These are phyloP conservation scores for Senna tora DNA, from an alignment of 306 rosid species.

Conservation along the genomic window DNA sequence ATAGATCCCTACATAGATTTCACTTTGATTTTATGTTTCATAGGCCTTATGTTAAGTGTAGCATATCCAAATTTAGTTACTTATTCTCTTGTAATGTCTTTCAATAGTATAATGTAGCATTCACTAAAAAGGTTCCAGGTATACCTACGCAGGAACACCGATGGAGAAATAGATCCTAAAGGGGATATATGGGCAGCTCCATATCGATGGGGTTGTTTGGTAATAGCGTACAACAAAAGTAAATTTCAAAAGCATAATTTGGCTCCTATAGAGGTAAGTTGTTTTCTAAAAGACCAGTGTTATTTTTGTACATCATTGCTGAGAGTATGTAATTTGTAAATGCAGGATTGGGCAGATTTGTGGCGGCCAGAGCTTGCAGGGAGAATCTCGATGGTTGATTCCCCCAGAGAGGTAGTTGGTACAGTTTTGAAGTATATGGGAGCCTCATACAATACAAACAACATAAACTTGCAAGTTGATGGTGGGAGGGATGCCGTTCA, in stretches of 20 bases:
- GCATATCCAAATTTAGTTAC: constrained; percentile 27
- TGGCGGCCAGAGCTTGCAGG: constrained; percentile 96
- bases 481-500: constrained; percentile 78
- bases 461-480: constrained; percentile 57
- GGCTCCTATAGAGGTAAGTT: constrained; percentile 73
- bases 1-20: not conserved
- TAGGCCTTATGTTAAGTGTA: constrained; percentile 17
- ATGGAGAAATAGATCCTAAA: constrained; percentile 71
- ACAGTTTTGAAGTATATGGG: constrained; percentile 96
- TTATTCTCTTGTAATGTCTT: not conserved
- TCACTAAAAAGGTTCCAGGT: constrained; percentile 66
- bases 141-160: constrained; percentile 80
- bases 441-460: constrained; percentile 73
- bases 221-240: constrained; percentile 86
- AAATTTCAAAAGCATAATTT: constrained; percentile 71
- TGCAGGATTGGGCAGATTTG: constrained; percentile 94
- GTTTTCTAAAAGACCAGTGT: constrained; percentile 6
- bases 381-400: constrained; percentile 87
- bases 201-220: constrained; percentile 94
- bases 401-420: constrained; percentile 91
- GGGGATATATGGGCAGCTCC: constrained; percentile 93
- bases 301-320: constrained; percentile 27
- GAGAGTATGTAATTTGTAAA: constrained; percentile 34
- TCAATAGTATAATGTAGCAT: constrained; percentile 14
- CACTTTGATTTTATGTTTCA: constrained; percentile 22